Conservation (phyloP, 257 asterid genomes). For the Solanum sparsipilum region DNA sequence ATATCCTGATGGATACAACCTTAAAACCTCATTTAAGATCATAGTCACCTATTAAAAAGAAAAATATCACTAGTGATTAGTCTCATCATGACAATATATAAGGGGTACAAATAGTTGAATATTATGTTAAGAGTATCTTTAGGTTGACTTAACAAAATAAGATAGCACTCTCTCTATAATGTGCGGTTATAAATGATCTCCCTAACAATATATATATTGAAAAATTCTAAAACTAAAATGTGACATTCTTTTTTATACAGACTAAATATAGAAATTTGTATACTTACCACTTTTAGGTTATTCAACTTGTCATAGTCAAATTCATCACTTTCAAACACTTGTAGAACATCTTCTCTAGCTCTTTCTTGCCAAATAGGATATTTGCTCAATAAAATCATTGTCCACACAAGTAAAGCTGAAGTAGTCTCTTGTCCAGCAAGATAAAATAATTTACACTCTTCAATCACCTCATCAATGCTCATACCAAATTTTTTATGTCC, state of each 20-base stretch:
- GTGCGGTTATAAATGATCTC: neutral
- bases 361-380: constrained; percentile 14
- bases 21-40: constrained; percentile 10
- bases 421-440: constrained; percentile 22
- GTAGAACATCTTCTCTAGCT: constrained; percentile 18
- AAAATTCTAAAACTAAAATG: neutral
- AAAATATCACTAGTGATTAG: neutral
- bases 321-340: neutral
- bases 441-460: constrained; percentile 23
- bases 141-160: neutral
- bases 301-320: constrained; percentile 11
- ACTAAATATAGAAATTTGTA: neutral
- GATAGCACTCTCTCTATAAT: neutral
- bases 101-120: neutral
- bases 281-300: constrained; percentile 11
- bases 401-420: constrained; percentile 12
- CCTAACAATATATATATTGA: neutral
- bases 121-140: neutral
- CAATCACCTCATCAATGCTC: constrained; percentile 15
- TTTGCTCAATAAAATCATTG: constrained; percentile 10
- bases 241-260: neutral
- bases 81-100: neutral
- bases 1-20: constrained; percentile 8
- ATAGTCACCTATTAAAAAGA: neutral
- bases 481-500: constrained; percentile 7